A percentile compares a stretch with the other conserved stretches of the same genome.
These are phyloP conservation scores for Mortierella sp. DNA, from an alignment of 371 early-diverging fungal species.

Conservation along the genomic window DNA sequence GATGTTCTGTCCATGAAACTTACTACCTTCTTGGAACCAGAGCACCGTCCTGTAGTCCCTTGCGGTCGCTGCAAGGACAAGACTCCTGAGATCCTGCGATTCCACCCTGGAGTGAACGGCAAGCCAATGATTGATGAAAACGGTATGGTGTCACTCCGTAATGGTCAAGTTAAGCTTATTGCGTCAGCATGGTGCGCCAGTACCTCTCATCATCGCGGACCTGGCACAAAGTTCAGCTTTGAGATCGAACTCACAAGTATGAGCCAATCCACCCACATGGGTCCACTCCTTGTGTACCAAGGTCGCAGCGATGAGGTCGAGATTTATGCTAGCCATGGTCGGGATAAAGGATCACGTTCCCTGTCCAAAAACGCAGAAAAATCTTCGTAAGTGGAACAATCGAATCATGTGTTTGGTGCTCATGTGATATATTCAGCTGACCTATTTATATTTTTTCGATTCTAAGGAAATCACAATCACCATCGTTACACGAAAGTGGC, in stretches of 20 bases:
- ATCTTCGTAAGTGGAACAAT: conserved; percentile 20
- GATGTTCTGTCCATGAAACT: conserved; percentile 44
- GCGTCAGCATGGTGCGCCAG: conserved; percentile 53
- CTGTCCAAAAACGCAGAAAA: conserved; percentile 24
- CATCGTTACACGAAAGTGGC: conserved; percentile 24
- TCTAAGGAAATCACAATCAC: conserved; percentile 34
- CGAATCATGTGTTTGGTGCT: background rate
- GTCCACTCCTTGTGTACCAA: conserved; percentile 26
- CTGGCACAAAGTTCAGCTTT: conserved; percentile 51
- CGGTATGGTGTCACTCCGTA: conserved; percentile 43
- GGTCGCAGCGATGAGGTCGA: conserved; percentile 50
- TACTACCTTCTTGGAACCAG: conserved; percentile 41
- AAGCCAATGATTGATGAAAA: conserved; percentile 57
- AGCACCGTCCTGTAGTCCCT: conserved; percentile 43
- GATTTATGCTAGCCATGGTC: conserved; percentile 51
- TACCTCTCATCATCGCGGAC: conserved; percentile 50
- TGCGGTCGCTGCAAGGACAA: conserved; percentile 55
- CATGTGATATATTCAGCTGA: background rate
- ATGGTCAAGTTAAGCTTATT: conserved; percentile 49
- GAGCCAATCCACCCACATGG: conserved; percentile 28
- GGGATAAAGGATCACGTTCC: conserved; percentile 34
- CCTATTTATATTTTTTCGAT: background rate
- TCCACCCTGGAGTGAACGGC: conserved; percentile 52
- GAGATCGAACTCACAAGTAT: conserved; percentile 32
- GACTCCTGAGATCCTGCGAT: conserved; percentile 49